Evolutionary conservation across 768 basidiomycete species (phyloP).

Genomic region (Tricholoma matsutake): DNA sequence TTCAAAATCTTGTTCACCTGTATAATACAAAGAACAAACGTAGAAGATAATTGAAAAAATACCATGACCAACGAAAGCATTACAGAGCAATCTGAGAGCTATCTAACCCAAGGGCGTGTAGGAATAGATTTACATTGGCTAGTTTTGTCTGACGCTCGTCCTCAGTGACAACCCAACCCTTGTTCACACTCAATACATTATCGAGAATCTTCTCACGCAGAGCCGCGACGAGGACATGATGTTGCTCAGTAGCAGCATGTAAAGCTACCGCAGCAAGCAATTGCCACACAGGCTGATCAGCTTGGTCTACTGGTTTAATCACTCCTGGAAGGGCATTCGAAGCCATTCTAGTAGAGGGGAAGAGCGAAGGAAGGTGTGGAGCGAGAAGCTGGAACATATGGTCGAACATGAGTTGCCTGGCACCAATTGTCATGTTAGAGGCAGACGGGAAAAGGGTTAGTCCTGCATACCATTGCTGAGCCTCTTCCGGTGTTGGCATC

Average conservation of each 20-base stretch:
- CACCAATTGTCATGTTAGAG: slow-evolving; percentile 5
- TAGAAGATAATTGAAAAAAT: slow-evolving; percentile 3
- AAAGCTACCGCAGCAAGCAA: slow-evolving; percentile 88
- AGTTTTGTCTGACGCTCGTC: slow-evolving; percentile 76
- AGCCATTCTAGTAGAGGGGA: slow-evolving; percentile 82
- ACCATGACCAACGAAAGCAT: slow-evolving; percentile 18
- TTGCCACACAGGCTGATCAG: slow-evolving; percentile 94
- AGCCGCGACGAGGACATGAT: slow-evolving; percentile 79
- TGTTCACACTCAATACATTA: slow-evolving; percentile 77
- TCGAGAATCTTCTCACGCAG: slow-evolving; percentile 93
- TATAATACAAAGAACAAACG: not conserved
- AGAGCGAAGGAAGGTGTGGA: slow-evolving; percentile 74
- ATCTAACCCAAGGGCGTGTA: slow-evolving; percentile 71
- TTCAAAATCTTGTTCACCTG: not conserved
- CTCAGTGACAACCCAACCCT: slow-evolving; percentile 70
- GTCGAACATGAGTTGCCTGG: slow-evolving; percentile 85
- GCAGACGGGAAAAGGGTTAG: not conserved
- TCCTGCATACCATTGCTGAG: slow-evolving; percentile 60
- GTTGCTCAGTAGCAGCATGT: slow-evolving; percentile 81
- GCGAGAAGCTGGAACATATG: slow-evolving; percentile 79
- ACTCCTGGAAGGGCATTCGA: slow-evolving; percentile 34
- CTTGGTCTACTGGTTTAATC: slow-evolving; percentile 49
- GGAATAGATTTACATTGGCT: slow-evolving; percentile 89
- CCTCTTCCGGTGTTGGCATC: slow-evolving; percentile 65
- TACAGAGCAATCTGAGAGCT: slow-evolving; percentile 68